Percentiles rank a stretch among this genome's conserved stretches.
Evolutionary conservation across 148 eudicot genomes (phyloP).

Genomic region (Silene latifolia): DNA sequence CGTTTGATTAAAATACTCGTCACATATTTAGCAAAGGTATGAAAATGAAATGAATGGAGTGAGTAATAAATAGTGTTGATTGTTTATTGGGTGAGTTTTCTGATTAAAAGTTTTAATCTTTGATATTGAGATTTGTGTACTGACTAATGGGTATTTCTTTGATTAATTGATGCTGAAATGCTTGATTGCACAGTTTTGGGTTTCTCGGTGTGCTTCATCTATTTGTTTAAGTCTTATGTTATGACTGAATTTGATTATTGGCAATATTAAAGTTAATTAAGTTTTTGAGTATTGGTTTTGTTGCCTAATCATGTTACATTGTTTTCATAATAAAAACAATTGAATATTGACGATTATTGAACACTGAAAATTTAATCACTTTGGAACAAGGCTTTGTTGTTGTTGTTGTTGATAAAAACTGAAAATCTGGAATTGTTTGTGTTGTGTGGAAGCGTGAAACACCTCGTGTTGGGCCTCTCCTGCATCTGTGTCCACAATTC

Average conservation of each 20-base stretch:
- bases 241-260: background rate
- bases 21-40: too few species aligned
- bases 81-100: background rate
- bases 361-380: background rate
- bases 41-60: too few species aligned
- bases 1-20: too few species aligned
- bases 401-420: background rate
- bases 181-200: background rate
- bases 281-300: background rate
- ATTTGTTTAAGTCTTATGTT: background rate
- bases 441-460: too few species aligned
- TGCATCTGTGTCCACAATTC: too few species aligned
- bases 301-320: background rate
- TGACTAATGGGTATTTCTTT: background rate
- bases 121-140: background rate
- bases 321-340: background rate
- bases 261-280: background rate
- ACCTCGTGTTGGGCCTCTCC: too few species aligned
- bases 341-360: background rate
- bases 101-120: background rate
- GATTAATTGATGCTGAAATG: conserved; percentile 7
- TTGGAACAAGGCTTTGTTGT: too few species aligned
- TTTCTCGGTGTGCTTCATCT: background rate
- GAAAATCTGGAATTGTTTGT: background rate
- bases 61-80: background rate